Base-by-base conservation (phyloP, 768 basidiomycete genomes). In the Coprinopsis strossmayeri region DNA sequence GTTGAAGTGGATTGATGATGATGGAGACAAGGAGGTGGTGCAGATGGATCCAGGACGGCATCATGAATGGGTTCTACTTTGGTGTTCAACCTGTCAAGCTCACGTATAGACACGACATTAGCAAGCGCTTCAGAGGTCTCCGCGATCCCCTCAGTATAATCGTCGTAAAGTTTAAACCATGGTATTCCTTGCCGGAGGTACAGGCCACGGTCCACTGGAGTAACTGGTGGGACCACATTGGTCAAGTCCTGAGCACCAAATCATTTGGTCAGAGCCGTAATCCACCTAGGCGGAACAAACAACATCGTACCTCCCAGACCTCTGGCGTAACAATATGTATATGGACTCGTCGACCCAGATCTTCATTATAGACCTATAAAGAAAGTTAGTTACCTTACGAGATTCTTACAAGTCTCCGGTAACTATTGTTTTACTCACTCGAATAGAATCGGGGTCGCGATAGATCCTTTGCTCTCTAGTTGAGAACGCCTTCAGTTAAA, bases 401-500 rank as follows among this genome's bases (percentile, higher is more conserved):
- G 15, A 38, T 24, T 7, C n/a, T 39, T 17, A 3, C 25, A 27
- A 26, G 11, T 4, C 1, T 34, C 18, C 30, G 24, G n/a, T 3
- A 12, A 7, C 1, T 30, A n/a, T 12, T 12, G n/a, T n/a, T 3
- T 38, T 9, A 25, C 52, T 43, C 40, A 56, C 57, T 32, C 55
- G 13, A 17, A 47, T 34, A 1, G 57, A 56, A 1, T 25, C 30
- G 11, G 3, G 10, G 41, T 58, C 57, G 7, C 34, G 26, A 34
- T 56, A 58, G 11, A 58, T 56, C 24, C 50, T 55, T 37, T 56
- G 57, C n/a, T 21, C 27, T 18, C 55, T 57, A 37, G n/a, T 25
- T 15, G 3, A 9, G 11, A 27, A 40, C 10, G 17, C 9, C 20
- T n/a, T 5, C n/a, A 27, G 26, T 28, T 26, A 20, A 48, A 25